Conservation (phyloP, 2,329 filamentous ascomycete genomes). For the Hypoxylon sp. region DNA sequence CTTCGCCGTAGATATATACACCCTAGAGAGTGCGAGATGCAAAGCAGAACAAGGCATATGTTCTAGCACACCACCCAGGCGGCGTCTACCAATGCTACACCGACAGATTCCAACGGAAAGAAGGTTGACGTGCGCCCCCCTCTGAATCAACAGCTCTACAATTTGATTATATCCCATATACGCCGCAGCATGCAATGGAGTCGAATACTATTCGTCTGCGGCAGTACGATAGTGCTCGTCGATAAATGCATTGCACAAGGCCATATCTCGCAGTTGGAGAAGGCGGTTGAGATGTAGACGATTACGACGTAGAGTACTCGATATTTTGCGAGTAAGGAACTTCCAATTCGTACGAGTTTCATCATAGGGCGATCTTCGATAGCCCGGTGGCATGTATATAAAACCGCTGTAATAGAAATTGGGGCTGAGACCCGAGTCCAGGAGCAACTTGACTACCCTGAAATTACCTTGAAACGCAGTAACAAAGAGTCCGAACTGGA, state of each 20-base stretch:
- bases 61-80: neutral
- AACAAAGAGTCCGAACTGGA: conserved; percentile 7
- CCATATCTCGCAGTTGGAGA: neutral
- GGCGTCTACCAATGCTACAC: neutral
- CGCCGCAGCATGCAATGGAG: conserved; percentile 24
- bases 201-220: conserved; percentile 5
- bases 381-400: neutral
- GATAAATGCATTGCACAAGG: neutral
- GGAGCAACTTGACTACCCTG: conserved; percentile 5
- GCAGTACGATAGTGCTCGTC: neutral
- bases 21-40: conserved; percentile 12
- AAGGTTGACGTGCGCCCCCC: conserved; percentile 13
- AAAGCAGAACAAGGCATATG: conserved; percentile 12
- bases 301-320: neutral
- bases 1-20: conserved; percentile 22
- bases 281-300: neutral
- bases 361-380: too few species aligned
- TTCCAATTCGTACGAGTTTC: too few species aligned
- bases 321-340: neutral
- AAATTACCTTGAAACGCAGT: conserved; percentile 4
- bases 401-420: conserved; percentile 19
- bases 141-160: conserved; percentile 9
- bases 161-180: conserved; percentile 18
- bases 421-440: conserved; percentile 13
- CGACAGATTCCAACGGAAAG: conserved; percentile 12